Base-by-base conservation (phyloP, 306 rosid species). In the Glycyrrhiza uralensis region DNA sequence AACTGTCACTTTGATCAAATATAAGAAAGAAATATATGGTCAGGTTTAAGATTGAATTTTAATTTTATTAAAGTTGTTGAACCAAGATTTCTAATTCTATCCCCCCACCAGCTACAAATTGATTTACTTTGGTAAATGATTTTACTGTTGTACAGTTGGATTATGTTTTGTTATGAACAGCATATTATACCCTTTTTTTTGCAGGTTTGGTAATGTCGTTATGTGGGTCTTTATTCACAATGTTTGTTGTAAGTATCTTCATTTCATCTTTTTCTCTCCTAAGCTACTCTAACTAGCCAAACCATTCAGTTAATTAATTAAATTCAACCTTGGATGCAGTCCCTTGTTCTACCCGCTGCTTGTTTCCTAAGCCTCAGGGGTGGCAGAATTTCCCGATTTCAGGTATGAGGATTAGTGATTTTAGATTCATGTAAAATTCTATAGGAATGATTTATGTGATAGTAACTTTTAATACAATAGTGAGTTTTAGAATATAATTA, bases 171-270 rank as follows among this genome's bases (percentile, higher is more conserved):
- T 9, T 14, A 24, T 46, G 46, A 73, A 17, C 12, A 9, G 7
- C 59, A 66, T 74, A 65, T 59, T 74, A 65, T 59, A 46, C 49
- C 51, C 66, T 75, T 54, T 32, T 75, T 54, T 32, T 69, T 17
- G 71, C 89, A 93, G 98, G 94, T 75, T 87, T 94, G 72, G 90
- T 94, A 46, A 87, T 94, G 98, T 84, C 98, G 7, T 74, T 94
- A 66, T 91, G 83, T 13, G 98, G 98, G 56, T 94, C 98, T 65
- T 70, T 86, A 63, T 85, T 94, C 76, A 89, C 98, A 50, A 94
- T 94, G 97, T 94, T 94, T 73, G 95, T 94, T 17, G 98, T 94
- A 83, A 85, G 98, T 86, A 67, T 45, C 66, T 45, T 11, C 22
- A 33, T 12, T 8, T 28, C 11, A 42, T 15, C 11, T 52, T 29